Conservation (phyloP, 2,329 filamentous ascomycete species). For the Aspergillus puulaauensis region DNA sequence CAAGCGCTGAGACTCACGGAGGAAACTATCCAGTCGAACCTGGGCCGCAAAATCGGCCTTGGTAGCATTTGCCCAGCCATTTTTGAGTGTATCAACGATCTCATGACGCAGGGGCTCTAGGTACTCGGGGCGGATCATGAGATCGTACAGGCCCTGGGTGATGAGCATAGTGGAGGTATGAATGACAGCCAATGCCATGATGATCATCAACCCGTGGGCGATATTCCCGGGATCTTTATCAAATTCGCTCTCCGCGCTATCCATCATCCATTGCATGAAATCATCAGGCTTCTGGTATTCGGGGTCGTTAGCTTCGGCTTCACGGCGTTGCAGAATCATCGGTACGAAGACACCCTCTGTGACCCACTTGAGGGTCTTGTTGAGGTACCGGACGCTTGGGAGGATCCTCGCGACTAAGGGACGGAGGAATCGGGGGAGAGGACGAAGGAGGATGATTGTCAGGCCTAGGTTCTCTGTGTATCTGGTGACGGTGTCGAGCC, state of each 20-base stretch:
- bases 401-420: constrained; percentile 35
- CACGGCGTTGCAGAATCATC: constrained; percentile 31
- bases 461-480: constrained; percentile 39
- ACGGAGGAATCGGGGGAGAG: constrained; percentile 34
- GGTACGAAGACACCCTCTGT: constrained; percentile 34
- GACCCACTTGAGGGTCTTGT: constrained; percentile 28
- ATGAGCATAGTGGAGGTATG: constrained; percentile 30
- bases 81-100: constrained; percentile 30
- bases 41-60: constrained; percentile 19
- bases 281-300: constrained; percentile 27
- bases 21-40: constrained; percentile 27
- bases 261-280: constrained; percentile 36
- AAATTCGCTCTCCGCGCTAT: constrained; percentile 22
- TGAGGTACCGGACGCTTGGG: constrained; percentile 34
- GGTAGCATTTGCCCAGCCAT: constrained; percentile 27
- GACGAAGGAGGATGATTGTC: constrained; percentile 32
- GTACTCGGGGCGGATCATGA: constrained; percentile 52
- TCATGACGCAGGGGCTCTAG: constrained; percentile 53
- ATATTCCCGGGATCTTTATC: constrained; percentile 22
- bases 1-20: constrained; percentile 30
- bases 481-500: constrained; percentile 34
- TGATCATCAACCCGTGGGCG: constrained; percentile 25
- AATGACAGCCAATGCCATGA: constrained; percentile 28
- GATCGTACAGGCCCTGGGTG: constrained; percentile 51
- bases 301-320: constrained; percentile 17